These are phyloP conservation scores for Mrakia hoshinonis DNA, from an alignment of 768 basidiomycete genomes.

Conservation along the genomic window DNA sequence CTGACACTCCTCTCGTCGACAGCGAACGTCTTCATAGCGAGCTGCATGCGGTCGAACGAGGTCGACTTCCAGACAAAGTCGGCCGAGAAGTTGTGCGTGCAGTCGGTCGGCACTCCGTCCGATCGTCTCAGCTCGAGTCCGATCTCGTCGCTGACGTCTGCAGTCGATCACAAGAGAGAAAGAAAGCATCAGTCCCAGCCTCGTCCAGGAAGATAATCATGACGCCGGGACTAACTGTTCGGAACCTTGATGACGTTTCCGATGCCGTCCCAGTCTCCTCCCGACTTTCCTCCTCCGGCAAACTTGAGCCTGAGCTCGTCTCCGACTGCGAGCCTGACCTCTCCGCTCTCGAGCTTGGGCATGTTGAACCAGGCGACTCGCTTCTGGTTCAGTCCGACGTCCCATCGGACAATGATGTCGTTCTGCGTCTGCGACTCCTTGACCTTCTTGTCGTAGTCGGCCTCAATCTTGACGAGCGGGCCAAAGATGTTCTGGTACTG, in stretches of 20 bases:
- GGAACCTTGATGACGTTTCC: conserved; percentile 99
- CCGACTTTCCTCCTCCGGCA: conserved; percentile 69
- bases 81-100: conserved; percentile 90
- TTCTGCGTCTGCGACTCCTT: conserved; percentile 99
- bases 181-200: background rate
- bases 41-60: conserved; percentile 98
- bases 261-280: conserved; percentile 76
- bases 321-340: conserved; percentile 91
- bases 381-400: conserved; percentile 95
- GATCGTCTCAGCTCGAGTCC: conserved; percentile 80
- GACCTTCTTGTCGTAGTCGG: conserved; percentile 93
- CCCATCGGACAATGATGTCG: conserved; percentile 92
- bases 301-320: conserved; percentile 89
- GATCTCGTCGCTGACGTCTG: conserved; percentile 97
- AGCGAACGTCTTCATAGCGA: conserved; percentile 99
- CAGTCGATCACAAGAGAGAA: background rate
- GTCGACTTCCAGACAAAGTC: conserved; percentile 99
- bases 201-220: background rate
- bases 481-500: conserved; percentile 99
- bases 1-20: conserved; percentile 99
- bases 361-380: conserved; percentile 95
- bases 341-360: conserved; percentile 95
- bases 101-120: conserved; percentile 86
- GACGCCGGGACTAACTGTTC: conserved; percentile 60
- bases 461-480: conserved; percentile 97